Base-by-base conservation (phyloP, 257 asterid genomes). In the Ballota nigra region DNA sequence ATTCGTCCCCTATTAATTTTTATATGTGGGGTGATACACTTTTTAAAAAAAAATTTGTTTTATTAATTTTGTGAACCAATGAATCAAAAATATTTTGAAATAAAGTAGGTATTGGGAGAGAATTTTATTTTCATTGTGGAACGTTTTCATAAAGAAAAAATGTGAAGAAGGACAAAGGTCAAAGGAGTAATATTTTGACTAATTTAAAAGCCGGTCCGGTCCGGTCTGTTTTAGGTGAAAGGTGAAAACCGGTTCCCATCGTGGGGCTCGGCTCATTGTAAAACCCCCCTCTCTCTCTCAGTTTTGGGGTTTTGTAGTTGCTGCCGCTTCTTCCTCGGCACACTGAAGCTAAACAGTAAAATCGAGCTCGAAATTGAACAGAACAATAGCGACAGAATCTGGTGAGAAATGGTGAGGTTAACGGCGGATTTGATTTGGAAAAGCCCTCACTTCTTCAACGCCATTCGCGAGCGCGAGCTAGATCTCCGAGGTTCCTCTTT, bases 371-470 rank as follows among this genome's bases (percentile, higher is more conserved):
- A 20, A 26, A 22, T 45, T 34, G 49, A 31, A n/a, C 10, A 9
- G 49, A 6, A n/a, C 18, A 16, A 43, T 15, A 40, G 47, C 1
- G 47, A 40, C n/a, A 40, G n/a, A 3, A 73, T 16, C 31, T 43
- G 70, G 69, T 13, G 62, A 77, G 72, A 18, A 40, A 89, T 94
- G 98, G 98, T 94, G 88, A 81, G 98, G 63, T 49, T 91, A 72
- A 94, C 97, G 72, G 97, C 96, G 45, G 97, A 91, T 78, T 73
- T 94, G 73, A 85, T 94, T 22, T 82, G 96, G 96, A 91, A 94
- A 79, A 94, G 98, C 81, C 97, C 97, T 61, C 98, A 91, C 69
- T 93, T 94, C 47, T 94, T 91, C 89, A 93, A 93, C 69, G 97
- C 98, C 80, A 78, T 93, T 79, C 88, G 94, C 69, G 97, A 93